Evolutionary conservation across 2,329 filamentous ascomycete genomes (phyloP).

Genomic region (Stemphylium vesicarium): DNA sequence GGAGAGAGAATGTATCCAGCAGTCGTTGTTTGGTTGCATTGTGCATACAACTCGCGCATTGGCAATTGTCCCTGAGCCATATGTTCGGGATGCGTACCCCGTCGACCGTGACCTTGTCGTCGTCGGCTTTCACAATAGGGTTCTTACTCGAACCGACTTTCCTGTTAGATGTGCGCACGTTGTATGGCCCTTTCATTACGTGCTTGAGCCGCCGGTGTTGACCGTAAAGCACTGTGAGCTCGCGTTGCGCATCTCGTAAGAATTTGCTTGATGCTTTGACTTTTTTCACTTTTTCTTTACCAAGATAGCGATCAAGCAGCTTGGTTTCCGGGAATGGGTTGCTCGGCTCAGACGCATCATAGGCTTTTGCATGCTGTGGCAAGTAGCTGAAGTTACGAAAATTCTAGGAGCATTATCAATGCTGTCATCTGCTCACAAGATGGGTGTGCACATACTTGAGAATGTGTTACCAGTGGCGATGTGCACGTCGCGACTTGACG

Average conservation of each 20-base stretch:
- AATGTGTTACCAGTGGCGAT: not conserved
- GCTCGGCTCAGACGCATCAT: too few species aligned
- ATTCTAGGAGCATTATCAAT: not conserved
- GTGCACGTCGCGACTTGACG: not conserved
- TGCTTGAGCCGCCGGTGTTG: too few species aligned
- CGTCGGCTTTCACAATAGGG: not conserved
- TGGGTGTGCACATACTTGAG: not conserved
- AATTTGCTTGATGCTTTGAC: not conserved
- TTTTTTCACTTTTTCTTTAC: too few species aligned
- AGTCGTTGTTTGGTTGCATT: conserved; percentile 72
- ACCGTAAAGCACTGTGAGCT: not conserved
- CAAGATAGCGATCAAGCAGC: too few species aligned
- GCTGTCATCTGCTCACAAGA: too few species aligned
- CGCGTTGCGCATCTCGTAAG: not conserved
- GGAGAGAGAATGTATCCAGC: conserved; percentile 68
- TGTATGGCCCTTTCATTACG: not conserved
- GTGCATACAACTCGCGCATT: conserved; percentile 70
- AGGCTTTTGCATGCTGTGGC: not conserved
- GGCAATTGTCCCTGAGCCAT: conserved; percentile 69
- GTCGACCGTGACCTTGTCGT: conserved; percentile 9
- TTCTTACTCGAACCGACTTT: not conserved
- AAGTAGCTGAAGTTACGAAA: not conserved
- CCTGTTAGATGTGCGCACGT: not conserved
- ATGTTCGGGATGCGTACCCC: conserved; percentile 39
- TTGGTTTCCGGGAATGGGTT: too few species aligned